A percentile compares a stretch with the other conserved stretches of the same genome.
These are phyloP conservation scores for Rhizophagus clarus DNA, from an alignment of 192 early-diverging fungal genomes.

Conservation along the genomic window DNA sequence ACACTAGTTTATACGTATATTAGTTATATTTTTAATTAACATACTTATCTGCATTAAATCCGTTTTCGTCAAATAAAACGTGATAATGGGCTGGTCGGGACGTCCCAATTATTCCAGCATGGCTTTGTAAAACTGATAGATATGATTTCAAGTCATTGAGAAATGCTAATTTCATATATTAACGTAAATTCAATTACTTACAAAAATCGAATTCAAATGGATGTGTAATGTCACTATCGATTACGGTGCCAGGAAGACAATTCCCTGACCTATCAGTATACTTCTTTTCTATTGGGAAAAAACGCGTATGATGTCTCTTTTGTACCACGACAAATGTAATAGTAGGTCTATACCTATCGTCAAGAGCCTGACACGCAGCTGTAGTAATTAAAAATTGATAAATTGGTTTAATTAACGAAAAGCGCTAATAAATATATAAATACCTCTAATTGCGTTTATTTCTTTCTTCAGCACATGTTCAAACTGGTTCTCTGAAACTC, in stretches of 20 bases:
- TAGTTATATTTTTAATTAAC: constrained; percentile 21
- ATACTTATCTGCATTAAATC: constrained; percentile 68
- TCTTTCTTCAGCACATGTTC: constrained; percentile 69
- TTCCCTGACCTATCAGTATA: constrained; percentile 33
- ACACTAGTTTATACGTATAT: too few relatives aligned
- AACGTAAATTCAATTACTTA: constrained; percentile 26
- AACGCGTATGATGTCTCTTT: neutral
- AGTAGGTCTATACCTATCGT: neutral
- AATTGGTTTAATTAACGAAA: neutral
- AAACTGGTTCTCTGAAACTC: constrained; percentile 87
- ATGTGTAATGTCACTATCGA: neutral
- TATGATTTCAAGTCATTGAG: neutral
- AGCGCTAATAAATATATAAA: neutral
- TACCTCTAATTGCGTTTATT: constrained; percentile 59
- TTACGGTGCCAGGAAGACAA: neutral
- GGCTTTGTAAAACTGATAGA: constrained; percentile 68
- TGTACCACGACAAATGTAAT: neutral
- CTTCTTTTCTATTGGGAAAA: constrained; percentile 49
- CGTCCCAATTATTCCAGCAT: constrained; percentile 90
- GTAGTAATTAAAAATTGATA: too few relatives aligned
- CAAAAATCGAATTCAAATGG: constrained; percentile 18
- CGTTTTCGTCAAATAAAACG: constrained; percentile 90
- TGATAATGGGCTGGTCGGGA: constrained; percentile 94
- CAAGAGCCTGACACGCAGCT: neutral
- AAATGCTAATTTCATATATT: neutral